Evolutionary conservation across 2,329 filamentous ascomycete species (phyloP).

Genomic region (Fusarium palustre): DNA sequence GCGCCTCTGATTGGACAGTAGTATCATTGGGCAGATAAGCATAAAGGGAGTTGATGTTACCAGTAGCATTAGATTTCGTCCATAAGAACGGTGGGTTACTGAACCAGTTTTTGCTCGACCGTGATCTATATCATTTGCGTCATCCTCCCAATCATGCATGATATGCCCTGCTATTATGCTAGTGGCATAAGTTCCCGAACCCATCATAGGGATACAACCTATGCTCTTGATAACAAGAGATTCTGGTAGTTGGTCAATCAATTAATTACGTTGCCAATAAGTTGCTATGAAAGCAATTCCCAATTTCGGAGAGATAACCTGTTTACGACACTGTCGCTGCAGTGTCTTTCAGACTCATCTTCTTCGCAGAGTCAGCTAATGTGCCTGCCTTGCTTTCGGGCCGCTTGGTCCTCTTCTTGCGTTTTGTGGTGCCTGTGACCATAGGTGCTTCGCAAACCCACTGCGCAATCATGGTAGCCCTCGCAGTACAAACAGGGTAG

Average conservation of each 20-base stretch:
- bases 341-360: slow-evolving; percentile 19
- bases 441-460: slow-evolving; percentile 74
- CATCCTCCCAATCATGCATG: neutral
- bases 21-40: slow-evolving; percentile 5
- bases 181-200: neutral
- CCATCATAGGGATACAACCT: neutral
- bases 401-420: slow-evolving; percentile 53
- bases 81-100: slow-evolving; percentile 20
- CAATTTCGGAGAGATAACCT: neutral
- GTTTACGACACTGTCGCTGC: neutral
- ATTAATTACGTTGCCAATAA: neutral
- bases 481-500: slow-evolving; percentile 76
- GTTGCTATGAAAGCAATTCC: neutral
- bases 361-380: slow-evolving; percentile 23
- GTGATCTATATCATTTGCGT: slow-evolving; percentile 13
- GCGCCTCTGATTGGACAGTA: slow-evolving; percentile 7
- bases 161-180: neutral
- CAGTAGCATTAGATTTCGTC: slow-evolving; percentile 35
- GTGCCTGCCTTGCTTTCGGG: slow-evolving; percentile 8
- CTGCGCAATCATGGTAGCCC: slow-evolving; percentile 74
- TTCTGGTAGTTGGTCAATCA: neutral
- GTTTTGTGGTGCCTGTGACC: slow-evolving; percentile 53
- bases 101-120: slow-evolving; percentile 16
- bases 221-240: neutral
- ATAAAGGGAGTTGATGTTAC: slow-evolving; percentile 26